Percentiles rank a stretch among this genome's conserved stretches.
These are phyloP conservation scores for Basipetospora chlamydospora DNA, from an alignment of 2,329 filamentous ascomycete species.

Conservation along the genomic window DNA sequence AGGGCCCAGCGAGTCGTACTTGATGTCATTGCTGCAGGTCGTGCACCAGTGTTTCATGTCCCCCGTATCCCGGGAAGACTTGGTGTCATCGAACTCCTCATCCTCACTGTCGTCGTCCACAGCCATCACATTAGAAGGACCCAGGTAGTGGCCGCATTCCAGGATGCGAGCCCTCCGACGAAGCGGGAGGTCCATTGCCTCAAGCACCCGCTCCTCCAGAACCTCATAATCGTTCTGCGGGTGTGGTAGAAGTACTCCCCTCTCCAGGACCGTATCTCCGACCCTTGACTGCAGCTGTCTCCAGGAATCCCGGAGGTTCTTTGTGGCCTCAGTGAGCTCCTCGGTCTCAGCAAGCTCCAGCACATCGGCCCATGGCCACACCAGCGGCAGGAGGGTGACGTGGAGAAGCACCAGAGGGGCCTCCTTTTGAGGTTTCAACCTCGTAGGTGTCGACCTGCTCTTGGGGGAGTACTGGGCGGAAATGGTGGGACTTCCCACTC, in stretches of 20 bases:
- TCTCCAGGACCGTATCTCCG: conserved; percentile 56
- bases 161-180: conserved; percentile 51
- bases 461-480: conserved; percentile 41
- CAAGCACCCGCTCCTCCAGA: conserved; percentile 62
- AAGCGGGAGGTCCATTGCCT: conserved; percentile 57
- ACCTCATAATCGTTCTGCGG: conserved; percentile 69
- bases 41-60: conserved; percentile 38
- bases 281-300: conserved; percentile 54
- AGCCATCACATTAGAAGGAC: conserved; percentile 36
- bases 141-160: conserved; percentile 64
- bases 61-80: conserved; percentile 1
- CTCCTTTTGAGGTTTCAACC: conserved; percentile 41
- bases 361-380: conserved; percentile 47
- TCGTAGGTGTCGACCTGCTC: conserved; percentile 35
- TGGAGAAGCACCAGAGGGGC: conserved; percentile 65
- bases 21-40: conserved; percentile 40
- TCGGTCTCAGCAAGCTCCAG: conserved; percentile 27
- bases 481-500: conserved; percentile 38
- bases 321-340: conserved; percentile 30
- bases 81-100: conserved; percentile 14
- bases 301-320: conserved; percentile 47
- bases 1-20: conserved; percentile 35
- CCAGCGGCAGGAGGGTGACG: conserved; percentile 58
- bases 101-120: conserved; percentile 28
- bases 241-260: conserved; percentile 63